Evolutionary conservation across 495 filamentous ascomycete genomes (phyloP).

Genomic region (Aspergillus biplanus): DNA sequence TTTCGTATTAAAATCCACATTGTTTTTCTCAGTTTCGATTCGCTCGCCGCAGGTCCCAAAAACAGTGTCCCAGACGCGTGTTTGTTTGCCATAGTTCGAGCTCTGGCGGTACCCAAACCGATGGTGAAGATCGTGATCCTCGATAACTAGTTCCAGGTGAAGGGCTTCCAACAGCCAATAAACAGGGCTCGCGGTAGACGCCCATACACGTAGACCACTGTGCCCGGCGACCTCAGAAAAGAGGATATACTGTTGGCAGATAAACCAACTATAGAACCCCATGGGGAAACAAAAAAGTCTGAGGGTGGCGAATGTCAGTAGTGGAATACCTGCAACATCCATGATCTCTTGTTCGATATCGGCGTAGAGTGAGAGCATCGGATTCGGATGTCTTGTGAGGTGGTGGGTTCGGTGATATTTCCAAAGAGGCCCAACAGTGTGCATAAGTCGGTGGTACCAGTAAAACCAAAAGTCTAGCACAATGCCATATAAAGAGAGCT

Average conservation of each 20-base stretch:
- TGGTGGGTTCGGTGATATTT: slow-evolving; percentile 47
- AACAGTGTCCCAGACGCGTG: slow-evolving; percentile 42
- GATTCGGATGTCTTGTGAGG: slow-evolving; percentile 46
- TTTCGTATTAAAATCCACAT: too few relatives aligned
- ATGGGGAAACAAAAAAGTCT: slow-evolving; percentile 36
- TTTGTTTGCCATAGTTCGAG: slow-evolving; percentile 48
- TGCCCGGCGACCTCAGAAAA: slow-evolving; percentile 44
- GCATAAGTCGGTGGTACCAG: slow-evolving; percentile 46
- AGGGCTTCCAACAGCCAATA: slow-evolving; percentile 39
- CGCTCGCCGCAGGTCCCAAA: slow-evolving; percentile 41
- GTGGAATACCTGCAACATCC: slow-evolving; percentile 42
- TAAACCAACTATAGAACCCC: slow-evolving; percentile 48
- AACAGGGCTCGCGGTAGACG: slow-evolving; percentile 35
- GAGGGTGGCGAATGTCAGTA: slow-evolving; percentile 39
- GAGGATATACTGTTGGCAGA: slow-evolving; percentile 42
- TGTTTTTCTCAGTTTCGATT: slow-evolving; percentile 24
- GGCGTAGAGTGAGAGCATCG: slow-evolving; percentile 41
- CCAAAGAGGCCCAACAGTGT: slow-evolving; percentile 41
- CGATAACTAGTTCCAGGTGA: slow-evolving; percentile 40
- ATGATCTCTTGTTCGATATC: slow-evolving; percentile 47
- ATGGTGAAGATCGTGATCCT: slow-evolving; percentile 48
- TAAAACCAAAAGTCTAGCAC: slow-evolving; percentile 50
- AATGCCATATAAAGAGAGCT: slow-evolving; percentile 42
- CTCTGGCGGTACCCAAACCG: slow-evolving; percentile 46
- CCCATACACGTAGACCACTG: slow-evolving; percentile 37